Evolutionary conservation across 2,329 filamentous ascomycete genomes (phyloP), one percentile per base, ranked within the genome.

Genomic region (Hymenotorrendiella dingleyae): DNA sequence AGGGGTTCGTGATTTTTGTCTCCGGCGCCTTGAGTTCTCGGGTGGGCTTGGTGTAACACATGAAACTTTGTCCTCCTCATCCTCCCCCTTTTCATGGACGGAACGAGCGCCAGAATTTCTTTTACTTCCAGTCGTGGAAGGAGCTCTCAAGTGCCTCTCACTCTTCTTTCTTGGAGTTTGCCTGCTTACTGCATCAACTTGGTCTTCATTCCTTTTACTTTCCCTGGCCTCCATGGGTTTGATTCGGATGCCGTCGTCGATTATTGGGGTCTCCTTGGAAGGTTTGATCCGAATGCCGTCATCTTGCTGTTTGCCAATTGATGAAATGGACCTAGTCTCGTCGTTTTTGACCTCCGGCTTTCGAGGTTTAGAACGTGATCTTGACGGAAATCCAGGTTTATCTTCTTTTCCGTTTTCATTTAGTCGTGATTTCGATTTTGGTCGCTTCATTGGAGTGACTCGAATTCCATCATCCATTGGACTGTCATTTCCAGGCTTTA

Each of bases 301-400:
- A 21, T 52, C 38, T 14, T 34, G 50, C 6, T 35, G 39, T 21
- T 29, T 48, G 7, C 55, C 32, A 33, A 45, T 45, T 2, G 44
- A 42, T 49, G 43, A 66, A 53, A 50, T 40, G n/a, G n/a, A n/a
- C 26, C 51, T 46, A 36, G 51, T 49, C 8, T 36, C 26, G 22
- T 38, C 39, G 30, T 39, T 36, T 38, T 39, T 22, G 6, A 17
- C 9, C 23, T 33, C 28, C 3, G 27, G 23, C 12, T 33, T 14
- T 22, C 28, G 33, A 22, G n/a, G n/a, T 28, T 42, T 42, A n/a
- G 33, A 30, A 21, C 23, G 23, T 29, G 29, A 36, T n/a, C 36
- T 36, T 10, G 32, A 34, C 10, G 42, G 45, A 8, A 38, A 20
- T 26, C 46, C 40, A 17, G 49, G 49, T 3, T 47, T 48, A 43